Evolutionary conservation across 139 green algal genomes (phyloP).

Genomic region (Pleodorina starrii): DNA sequence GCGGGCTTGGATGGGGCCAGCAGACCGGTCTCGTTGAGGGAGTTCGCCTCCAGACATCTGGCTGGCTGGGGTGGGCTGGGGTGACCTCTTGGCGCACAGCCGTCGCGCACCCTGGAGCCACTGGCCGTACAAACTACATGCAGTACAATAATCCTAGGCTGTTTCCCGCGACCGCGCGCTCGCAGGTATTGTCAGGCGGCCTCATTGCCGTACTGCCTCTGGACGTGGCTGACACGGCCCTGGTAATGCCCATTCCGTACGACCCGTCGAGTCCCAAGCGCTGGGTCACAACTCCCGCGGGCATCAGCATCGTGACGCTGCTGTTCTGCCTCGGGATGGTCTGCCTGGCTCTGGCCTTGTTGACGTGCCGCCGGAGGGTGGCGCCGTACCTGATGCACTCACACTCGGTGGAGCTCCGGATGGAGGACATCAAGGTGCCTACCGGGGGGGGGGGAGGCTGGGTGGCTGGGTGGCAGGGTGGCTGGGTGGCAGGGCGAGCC

Average conservation of each 20-base stretch:
- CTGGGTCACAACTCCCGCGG: neutral
- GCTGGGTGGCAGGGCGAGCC: no score
- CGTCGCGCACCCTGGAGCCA: no score
- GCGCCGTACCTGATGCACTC: neutral
- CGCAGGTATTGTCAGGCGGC: neutral
- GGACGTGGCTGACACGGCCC: constrained; percentile 20
- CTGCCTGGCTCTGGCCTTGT: neutral
- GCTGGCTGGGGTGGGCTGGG: no score
- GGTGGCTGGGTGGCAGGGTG: no score
- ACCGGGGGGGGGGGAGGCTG: no score
- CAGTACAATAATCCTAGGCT: no score
- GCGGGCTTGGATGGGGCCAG: no score
- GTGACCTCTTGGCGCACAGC: no score
- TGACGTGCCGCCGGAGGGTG: neutral
- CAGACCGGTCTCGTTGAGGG: no score
- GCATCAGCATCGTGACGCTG: constrained; percentile 7
- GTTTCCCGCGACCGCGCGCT: no score
- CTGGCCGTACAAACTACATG: no score
- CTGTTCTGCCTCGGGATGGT: neutral
- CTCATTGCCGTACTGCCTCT: constrained; percentile 10
- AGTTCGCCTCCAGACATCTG: no score
- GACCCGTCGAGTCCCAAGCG: neutral
- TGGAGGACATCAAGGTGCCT: constrained; percentile 7
- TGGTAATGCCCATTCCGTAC: constrained; percentile 34
- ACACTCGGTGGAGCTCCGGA: neutral